Conservation (phyloP, 225 moss, liverwort and hornwort genomes). For the Marchantia polymorpha region DNA sequence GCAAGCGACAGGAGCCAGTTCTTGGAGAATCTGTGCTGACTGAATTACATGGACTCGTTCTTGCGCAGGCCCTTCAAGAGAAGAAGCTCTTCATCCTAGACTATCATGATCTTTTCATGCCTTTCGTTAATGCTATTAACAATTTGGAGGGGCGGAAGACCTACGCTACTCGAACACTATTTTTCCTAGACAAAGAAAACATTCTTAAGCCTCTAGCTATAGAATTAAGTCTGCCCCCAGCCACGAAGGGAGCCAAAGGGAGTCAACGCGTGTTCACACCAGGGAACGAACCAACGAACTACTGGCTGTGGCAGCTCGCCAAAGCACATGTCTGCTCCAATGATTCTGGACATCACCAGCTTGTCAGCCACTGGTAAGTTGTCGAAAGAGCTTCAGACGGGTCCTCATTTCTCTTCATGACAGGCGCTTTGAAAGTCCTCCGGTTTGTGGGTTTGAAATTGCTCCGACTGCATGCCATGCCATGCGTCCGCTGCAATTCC, state of each 20-base stretch:
- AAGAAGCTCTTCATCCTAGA: slow-evolving; percentile 56
- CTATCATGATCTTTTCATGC: slow-evolving; percentile 57
- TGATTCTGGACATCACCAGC: slow-evolving; percentile 68
- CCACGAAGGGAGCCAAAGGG: slow-evolving; percentile 19
- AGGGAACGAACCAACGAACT: slow-evolving; percentile 38
- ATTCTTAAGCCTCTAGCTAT: slow-evolving; percentile 59
- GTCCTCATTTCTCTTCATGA: no score
- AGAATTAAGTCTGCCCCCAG: slow-evolving; percentile 56
- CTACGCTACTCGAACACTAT: slow-evolving; percentile 56
- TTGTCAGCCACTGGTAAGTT: slow-evolving; percentile 63
- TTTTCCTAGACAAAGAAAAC: slow-evolving; percentile 54
- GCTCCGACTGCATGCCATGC: no score
- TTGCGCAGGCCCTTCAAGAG: slow-evolving; percentile 36
- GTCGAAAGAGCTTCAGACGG: background rate
- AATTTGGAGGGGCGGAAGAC: slow-evolving; percentile 43
- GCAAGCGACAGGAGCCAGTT: no score
- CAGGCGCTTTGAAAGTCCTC: no score
- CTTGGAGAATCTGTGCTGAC: no score
- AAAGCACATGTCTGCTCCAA: slow-evolving; percentile 63
- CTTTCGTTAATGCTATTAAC: slow-evolving; percentile 59
- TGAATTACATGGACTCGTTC: background rate
- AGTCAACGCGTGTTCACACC: slow-evolving; percentile 56
- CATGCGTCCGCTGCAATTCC: no score
- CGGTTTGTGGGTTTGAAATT: no score
- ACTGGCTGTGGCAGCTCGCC: slow-evolving; percentile 68